Conservation (phyloP, 202 grass and related monocot species). For the Hordeum pubiflorum region DNA sequence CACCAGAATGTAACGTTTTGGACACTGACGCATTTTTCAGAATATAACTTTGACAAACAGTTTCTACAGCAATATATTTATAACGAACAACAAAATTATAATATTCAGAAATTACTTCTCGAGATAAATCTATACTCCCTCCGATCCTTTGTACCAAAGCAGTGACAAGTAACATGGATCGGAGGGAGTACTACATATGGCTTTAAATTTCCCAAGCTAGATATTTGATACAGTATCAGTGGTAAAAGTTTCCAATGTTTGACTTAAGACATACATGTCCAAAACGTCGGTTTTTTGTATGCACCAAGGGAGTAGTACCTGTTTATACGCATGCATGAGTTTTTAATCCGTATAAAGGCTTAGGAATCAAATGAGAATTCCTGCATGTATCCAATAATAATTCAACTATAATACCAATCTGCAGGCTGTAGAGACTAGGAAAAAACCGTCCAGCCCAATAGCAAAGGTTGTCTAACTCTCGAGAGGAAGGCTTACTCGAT, state of each 20-base stretch:
- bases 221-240: too few species aligned
- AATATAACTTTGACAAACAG: not conserved
- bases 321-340: not conserved
- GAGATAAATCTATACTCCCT: too few species aligned
- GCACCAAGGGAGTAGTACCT: not conserved
- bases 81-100: not conserved
- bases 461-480: too few species aligned
- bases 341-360: not conserved
- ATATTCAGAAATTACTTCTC: not conserved
- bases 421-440: not conserved
- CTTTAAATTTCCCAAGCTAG: too few species aligned
- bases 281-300: not conserved
- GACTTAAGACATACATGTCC: not conserved
- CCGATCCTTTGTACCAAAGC: too few species aligned
- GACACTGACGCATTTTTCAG: not conserved
- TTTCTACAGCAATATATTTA: not conserved
- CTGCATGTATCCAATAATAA: not conserved
- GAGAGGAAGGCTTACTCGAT: constrained; percentile 33
- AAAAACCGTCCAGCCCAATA: too few species aligned
- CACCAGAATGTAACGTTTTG: not conserved
- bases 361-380: not conserved
- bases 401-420: not conserved
- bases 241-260: not conserved
- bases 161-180: too few species aligned
- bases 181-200: too few species aligned